These are phyloP conservation scores for Phoenix roebelenii DNA, from an alignment of 176 grass and related monocot species.

Conservation along the genomic window DNA sequence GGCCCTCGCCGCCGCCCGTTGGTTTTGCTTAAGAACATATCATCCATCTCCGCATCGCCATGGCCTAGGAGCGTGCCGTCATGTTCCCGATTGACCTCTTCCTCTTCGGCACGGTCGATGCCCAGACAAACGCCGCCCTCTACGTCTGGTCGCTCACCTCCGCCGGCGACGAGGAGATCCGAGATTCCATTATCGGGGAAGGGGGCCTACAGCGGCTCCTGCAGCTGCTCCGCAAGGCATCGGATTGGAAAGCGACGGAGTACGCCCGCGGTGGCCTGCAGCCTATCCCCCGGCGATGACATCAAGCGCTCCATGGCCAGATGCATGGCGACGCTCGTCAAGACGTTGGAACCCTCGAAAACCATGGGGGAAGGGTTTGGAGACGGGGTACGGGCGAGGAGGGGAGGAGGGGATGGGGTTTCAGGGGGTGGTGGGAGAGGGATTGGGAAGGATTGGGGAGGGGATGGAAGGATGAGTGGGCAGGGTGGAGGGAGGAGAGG, in stretches of 20 bases:
- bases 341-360: too few species aligned
- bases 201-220: conserved; percentile 47
- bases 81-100: conserved; percentile 49
- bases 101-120: conserved; percentile 24
- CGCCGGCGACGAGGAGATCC: conserved; percentile 37
- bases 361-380: too few species aligned
- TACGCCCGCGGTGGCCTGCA: conserved; percentile 32
- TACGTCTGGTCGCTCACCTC: conserved; percentile 54
- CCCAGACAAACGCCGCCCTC: conserved; percentile 33
- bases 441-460: too few species aligned
- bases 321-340: not conserved
- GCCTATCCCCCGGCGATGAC: conserved; percentile 47
- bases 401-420: too few species aligned
- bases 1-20: conserved; percentile 10
- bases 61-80: conserved; percentile 59
- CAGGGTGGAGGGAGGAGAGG: too few species aligned
- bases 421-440: too few species aligned
- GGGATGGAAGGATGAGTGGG: too few species aligned
- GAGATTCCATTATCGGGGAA: conserved; percentile 44
- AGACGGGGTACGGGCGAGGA: too few species aligned
- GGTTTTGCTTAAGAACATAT: conserved; percentile 48
- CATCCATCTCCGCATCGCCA: conserved; percentile 32
- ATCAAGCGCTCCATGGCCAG: conserved; percentile 47
- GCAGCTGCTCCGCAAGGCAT: conserved; percentile 38
- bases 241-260: conserved; percentile 45